Percentiles rank a stretch among this genome's conserved stretches.
Evolutionary conservation across 352 stramenopile genomes (phyloP).

Genomic region (Globisporangium irregulare): DNA sequence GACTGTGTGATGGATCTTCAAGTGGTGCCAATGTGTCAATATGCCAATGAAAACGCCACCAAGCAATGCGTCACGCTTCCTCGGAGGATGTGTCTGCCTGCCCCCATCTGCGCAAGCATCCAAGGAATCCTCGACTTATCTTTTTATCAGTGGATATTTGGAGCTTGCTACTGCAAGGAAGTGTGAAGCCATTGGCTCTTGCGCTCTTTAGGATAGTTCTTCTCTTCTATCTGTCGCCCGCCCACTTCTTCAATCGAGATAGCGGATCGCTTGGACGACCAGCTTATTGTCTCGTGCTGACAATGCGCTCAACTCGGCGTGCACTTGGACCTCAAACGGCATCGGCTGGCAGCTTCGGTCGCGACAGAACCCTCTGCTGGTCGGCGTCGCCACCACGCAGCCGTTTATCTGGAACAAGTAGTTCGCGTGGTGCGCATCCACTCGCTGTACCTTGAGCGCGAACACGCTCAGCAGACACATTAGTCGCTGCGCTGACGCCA

Average conservation of each 20-base stretch:
- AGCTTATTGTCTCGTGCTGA: background rate
- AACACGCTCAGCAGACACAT: slow-evolving; percentile 3
- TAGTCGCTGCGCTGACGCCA: background rate
- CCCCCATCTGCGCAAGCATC: too few relatives aligned
- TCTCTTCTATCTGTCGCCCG: background rate
- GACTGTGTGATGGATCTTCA: too few relatives aligned
- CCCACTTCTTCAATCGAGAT: background rate
- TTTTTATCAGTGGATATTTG: too few relatives aligned
- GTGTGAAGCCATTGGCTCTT: background rate
- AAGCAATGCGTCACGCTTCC: too few relatives aligned
- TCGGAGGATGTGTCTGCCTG: too few relatives aligned
- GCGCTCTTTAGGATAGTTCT: too few relatives aligned
- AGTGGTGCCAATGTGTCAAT: too few relatives aligned
- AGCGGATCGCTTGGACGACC: slow-evolving; percentile 2
- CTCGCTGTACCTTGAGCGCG: background rate
- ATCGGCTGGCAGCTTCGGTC: background rate
- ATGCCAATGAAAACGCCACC: too few relatives aligned
- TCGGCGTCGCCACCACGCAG: background rate
- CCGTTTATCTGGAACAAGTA: slow-evolving; percentile 6
- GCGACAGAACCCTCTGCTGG: background rate
- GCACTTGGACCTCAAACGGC: slow-evolving; percentile 4
- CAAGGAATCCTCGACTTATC: too few relatives aligned
- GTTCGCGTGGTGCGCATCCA: background rate
- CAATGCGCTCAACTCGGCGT: background rate
- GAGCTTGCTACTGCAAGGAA: too few relatives aligned